Percentiles rank a stretch among this genome's conserved stretches.
Conservation (phyloP, 306 rosid genomes). For the Sicyos edulis region DNA sequence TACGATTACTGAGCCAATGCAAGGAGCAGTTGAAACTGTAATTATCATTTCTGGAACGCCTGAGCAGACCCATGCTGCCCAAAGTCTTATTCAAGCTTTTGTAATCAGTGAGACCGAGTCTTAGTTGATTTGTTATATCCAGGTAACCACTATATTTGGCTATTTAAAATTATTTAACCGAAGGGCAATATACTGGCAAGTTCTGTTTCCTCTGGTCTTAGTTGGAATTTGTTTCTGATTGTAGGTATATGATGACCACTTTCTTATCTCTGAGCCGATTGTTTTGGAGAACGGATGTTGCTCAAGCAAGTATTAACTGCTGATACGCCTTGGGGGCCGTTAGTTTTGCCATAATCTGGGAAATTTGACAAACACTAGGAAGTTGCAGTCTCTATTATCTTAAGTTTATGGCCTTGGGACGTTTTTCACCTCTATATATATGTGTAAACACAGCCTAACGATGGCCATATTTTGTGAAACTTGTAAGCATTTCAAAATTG, state of each 20-base stretch:
- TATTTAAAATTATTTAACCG: neutral
- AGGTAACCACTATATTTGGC: constrained; percentile 35
- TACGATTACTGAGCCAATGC: constrained; percentile 71
- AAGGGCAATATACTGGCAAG: neutral
- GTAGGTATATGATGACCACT: constrained; percentile 14
- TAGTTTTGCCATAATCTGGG: constrained; percentile 17
- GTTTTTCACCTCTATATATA: neutral
- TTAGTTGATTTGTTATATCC: constrained; percentile 37
- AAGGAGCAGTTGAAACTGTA: constrained; percentile 80
- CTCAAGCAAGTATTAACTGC: constrained; percentile 9
- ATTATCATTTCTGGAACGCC: constrained; percentile 92
- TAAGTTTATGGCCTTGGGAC: constrained; percentile 1
- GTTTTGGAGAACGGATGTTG: constrained; percentile 14
- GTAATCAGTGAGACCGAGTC: constrained; percentile 81
- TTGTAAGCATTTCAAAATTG: neutral
- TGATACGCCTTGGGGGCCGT: constrained; percentile 14
- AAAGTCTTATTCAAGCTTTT: constrained; percentile 96
- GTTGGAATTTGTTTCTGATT: neutral
- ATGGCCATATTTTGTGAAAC: neutral
- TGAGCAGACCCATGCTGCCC: constrained; percentile 97
- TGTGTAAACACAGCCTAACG: constrained; percentile 10
- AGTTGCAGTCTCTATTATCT: constrained; percentile 5
- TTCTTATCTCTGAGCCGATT: constrained; percentile 6
- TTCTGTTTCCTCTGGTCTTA: constrained; percentile 8
- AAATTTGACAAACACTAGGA: neutral